phyloP scores from a whole-genome alignment of 78 protist genomes.

The Isochrysis galbana region DNA sequence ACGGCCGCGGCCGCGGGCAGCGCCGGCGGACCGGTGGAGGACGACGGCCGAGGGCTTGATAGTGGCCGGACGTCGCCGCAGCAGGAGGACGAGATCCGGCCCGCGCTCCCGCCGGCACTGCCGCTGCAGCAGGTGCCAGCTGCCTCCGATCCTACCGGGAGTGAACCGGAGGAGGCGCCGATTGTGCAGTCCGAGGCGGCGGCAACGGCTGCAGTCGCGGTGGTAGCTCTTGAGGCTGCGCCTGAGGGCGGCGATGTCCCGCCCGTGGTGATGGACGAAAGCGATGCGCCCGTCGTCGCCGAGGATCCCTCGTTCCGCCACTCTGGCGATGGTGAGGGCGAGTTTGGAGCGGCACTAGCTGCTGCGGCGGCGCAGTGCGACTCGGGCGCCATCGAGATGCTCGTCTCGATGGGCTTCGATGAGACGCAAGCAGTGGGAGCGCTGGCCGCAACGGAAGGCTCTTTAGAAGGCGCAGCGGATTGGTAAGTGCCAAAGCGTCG shows the following conservation, averaged over 20 bases:
- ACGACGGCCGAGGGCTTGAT: not conserved
- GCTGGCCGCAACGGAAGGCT: not conserved
- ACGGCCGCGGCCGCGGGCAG: not conserved
- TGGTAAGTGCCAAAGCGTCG: too few species aligned
- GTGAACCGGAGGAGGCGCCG: not conserved
- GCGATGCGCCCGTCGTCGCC: not conserved
- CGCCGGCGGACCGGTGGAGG: not conserved
- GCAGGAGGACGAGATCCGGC: not conserved
- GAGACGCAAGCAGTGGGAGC: not conserved
- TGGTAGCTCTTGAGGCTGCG: not conserved
- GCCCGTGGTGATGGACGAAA: too few species aligned
- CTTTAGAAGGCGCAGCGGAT: not conserved
- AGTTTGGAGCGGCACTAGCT: too few species aligned
- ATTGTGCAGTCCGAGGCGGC: not conserved
- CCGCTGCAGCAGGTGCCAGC: not conserved
- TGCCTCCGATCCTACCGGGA: not conserved
- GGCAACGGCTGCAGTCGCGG: not conserved
- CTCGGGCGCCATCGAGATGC: not conserved
- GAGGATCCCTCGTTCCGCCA: not conserved
- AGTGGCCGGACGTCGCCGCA: not conserved
- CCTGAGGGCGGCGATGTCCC: too few species aligned
- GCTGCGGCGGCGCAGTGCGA: not conserved
- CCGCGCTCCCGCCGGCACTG: not conserved
- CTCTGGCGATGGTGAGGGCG: too few species aligned
- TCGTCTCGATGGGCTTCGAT: not conserved